Percentiles rank a stretch among this genome's conserved stretches.
phyloP scores from a whole-genome alignment of 1,284 basidiomycete species.

The Tremellales sp. region DNA sequence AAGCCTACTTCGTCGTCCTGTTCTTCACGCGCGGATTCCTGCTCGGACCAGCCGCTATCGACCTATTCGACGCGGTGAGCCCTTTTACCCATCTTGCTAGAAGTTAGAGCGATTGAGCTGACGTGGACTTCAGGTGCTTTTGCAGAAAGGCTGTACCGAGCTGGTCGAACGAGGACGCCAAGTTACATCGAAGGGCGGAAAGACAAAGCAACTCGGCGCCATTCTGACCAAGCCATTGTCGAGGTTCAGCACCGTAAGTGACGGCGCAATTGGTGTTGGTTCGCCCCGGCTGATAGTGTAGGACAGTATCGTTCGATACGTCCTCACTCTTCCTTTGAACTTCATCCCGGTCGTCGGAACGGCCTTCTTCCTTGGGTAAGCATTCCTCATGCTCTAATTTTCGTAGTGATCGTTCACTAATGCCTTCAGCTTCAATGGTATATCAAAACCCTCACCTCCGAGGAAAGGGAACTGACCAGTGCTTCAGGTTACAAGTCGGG shows the following conservation, averaged over 20 bases:
- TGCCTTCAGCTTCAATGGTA: conserved; percentile 36
- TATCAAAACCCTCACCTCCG: conserved; percentile 6
- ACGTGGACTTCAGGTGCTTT: conserved; percentile 41
- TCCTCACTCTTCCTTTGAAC: conserved; percentile 53
- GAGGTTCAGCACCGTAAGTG: conserved; percentile 35
- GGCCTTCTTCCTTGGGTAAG: conserved; percentile 56
- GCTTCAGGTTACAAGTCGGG: conserved; percentile 54
- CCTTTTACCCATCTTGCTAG: background rate
- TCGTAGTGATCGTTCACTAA: background rate
- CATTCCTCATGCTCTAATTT: background rate
- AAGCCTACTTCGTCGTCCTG: conserved; percentile 51
- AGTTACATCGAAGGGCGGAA: conserved; percentile 28
- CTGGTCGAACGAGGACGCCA: conserved; percentile 48
- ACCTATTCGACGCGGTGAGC: conserved; percentile 50
- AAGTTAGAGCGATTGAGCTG: background rate
- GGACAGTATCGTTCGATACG: conserved; percentile 46
- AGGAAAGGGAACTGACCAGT: background rate
- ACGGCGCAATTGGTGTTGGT: background rate
- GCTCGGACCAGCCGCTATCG: conserved; percentile 51
- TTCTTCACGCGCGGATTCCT: conserved; percentile 54
- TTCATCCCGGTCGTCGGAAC: conserved; percentile 65
- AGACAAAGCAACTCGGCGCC: conserved; percentile 42
- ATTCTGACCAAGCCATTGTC: conserved; percentile 43
- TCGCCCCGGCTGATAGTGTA: conserved; percentile 2
- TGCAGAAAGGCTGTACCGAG: conserved; percentile 44